These are phyloP conservation scores for Fusarium sp. DNA, from an alignment of 2,329 filamentous ascomycete species.

Conservation along the genomic window DNA sequence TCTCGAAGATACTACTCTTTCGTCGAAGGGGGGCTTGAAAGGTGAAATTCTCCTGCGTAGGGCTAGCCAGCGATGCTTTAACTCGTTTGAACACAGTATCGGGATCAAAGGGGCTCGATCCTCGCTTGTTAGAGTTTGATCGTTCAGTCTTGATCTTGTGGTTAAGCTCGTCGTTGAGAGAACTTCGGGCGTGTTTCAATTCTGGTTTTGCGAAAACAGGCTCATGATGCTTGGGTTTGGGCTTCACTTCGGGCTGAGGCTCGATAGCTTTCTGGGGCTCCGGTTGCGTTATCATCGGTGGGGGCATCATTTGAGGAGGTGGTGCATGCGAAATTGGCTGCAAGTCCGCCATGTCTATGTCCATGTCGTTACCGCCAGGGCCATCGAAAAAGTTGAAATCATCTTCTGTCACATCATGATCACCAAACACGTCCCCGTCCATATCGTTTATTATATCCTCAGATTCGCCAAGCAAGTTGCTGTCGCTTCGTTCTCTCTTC, in stretches of 20 bases:
- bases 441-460: constrained; percentile 76
- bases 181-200: constrained; percentile 67
- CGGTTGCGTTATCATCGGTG: constrained; percentile 20
- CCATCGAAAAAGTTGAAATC: constrained; percentile 87
- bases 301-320: constrained; percentile 19
- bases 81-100: constrained; percentile 70
- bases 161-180: constrained; percentile 56
- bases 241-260: constrained; percentile 22
- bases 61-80: constrained; percentile 56
- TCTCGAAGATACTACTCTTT: constrained; percentile 63
- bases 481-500: constrained; percentile 59
- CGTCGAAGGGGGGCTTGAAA: constrained; percentile 45
- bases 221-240: constrained; percentile 41
- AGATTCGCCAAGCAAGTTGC: constrained; percentile 58
- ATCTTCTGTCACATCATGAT: constrained; percentile 80
- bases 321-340: constrained; percentile 20
- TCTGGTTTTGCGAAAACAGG: constrained; percentile 68
- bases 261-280: constrained; percentile 26
- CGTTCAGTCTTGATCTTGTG: constrained; percentile 48
- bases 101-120: constrained; percentile 67
- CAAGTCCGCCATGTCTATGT: constrained; percentile 47
- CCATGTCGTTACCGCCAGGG: constrained; percentile 56
- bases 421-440: constrained; percentile 76
- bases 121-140: constrained; percentile 57
- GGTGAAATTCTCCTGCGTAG: constrained; percentile 36